Conservation (phyloP, 176 grass and related monocot species). For the Eremochloa ophiuroides region DNA sequence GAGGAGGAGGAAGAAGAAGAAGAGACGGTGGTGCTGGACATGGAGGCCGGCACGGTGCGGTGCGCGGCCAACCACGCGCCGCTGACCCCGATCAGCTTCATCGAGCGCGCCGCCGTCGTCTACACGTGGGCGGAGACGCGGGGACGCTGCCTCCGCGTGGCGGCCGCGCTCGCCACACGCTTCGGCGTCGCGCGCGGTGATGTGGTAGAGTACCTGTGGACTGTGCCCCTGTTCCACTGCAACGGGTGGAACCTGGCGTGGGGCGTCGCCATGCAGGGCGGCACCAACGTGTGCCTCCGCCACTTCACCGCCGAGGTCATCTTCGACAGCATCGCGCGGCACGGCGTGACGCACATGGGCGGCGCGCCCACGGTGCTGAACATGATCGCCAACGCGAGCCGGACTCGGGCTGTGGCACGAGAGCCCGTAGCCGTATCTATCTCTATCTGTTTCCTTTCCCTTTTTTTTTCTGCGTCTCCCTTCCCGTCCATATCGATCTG, state of each 20-base stretch:
- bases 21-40: slow-evolving; percentile 32
- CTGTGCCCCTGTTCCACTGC: slow-evolving; percentile 63
- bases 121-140: slow-evolving; percentile 55
- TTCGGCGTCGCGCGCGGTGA: slow-evolving; percentile 51
- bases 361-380: slow-evolving; percentile 48
- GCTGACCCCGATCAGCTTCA: slow-evolving; percentile 64
- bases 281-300: slow-evolving; percentile 52
- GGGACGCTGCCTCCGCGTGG: slow-evolving; percentile 45
- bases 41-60: slow-evolving; percentile 49
- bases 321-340: slow-evolving; percentile 39
- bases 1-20: too few species aligned
- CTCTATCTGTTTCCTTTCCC: too few species aligned
- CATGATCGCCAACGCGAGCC: slow-evolving; percentile 44
- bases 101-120: slow-evolving; percentile 62
- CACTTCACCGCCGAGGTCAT: slow-evolving; percentile 30
- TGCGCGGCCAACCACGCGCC: slow-evolving; percentile 64
- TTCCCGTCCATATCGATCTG: too few species aligned
- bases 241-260: slow-evolving; percentile 57
- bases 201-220: slow-evolving; percentile 72
- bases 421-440: too few species aligned
- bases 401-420: too few species aligned
- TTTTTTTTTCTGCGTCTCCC: too few species aligned
- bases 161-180: slow-evolving; percentile 42
- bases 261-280: slow-evolving; percentile 53
- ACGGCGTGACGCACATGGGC: slow-evolving; percentile 47